Conservation (phyloP, 108 stramenopile genomes). For the Nitzschia sp. region DNA sequence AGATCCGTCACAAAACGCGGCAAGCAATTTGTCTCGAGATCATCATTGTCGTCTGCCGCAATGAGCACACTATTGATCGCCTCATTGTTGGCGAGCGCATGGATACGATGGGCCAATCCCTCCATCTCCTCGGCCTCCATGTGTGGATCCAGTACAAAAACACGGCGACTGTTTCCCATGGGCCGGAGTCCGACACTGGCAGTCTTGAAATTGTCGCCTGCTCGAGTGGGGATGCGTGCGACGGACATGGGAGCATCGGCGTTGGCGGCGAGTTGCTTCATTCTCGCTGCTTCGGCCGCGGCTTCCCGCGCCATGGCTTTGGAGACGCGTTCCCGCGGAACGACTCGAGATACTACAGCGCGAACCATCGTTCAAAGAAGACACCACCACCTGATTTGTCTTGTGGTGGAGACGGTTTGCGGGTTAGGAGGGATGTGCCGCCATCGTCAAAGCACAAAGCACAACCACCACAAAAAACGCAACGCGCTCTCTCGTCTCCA, state of each 20-base stretch:
- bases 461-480: too few species aligned
- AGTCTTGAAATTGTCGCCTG: constrained; percentile 13
- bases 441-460: too few species aligned
- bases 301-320: constrained; percentile 41
- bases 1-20: constrained; percentile 23
- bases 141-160: constrained; percentile 67
- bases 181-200: constrained; percentile 60
- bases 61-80: constrained; percentile 67
- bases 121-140: constrained; percentile 66
- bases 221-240: constrained; percentile 27
- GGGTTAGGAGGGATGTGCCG: too few species aligned
- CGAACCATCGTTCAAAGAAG: too few species aligned
- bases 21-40: constrained; percentile 23
- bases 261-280: constrained; percentile 22
- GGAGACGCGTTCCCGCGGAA: constrained; percentile 32
- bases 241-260: constrained; percentile 36
- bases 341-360: constrained; percentile 36
- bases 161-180: constrained; percentile 72
- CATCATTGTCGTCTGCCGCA: constrained; percentile 64
- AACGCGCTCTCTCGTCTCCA: too few species aligned
- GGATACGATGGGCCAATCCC: constrained; percentile 75
- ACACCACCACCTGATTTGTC: too few species aligned
- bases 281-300: constrained; percentile 25
- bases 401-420: too few species aligned
- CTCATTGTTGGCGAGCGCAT: constrained; percentile 57